These are phyloP conservation scores for Gossypium turneri DNA, from an alignment of 345 rosid species.

Conservation along the genomic window DNA sequence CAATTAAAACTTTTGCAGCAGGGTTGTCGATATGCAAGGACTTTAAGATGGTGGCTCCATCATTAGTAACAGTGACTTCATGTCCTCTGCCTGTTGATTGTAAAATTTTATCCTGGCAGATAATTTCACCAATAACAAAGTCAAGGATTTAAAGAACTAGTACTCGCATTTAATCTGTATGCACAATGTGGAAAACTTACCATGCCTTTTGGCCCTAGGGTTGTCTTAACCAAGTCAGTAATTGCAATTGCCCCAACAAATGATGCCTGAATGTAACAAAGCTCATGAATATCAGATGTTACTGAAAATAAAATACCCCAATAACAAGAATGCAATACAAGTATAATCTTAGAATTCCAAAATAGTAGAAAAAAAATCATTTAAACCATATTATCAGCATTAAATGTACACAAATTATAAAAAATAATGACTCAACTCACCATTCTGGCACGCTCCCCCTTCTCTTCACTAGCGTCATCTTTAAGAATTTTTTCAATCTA, in stretches of 20 bases:
- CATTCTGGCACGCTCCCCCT: constrained; percentile 95
- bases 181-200: constrained; percentile 33
- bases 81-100: constrained; percentile 94
- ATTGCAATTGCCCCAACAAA: constrained; percentile 95
- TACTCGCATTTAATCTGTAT: neutral
- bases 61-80: constrained; percentile 83
- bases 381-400: neutral
- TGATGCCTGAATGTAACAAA: constrained; percentile 54
- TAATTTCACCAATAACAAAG: constrained; percentile 19
- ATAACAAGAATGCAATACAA: neutral
- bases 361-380: neutral
- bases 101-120: constrained; percentile 75
- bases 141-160: neutral
- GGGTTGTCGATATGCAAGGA: constrained; percentile 93
- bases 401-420: neutral
- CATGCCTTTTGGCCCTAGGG: constrained; percentile 98
- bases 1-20: constrained; percentile 94
- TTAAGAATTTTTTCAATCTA: constrained; percentile 66
- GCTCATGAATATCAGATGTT: neutral
- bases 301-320: neutral
- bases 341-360: neutral
- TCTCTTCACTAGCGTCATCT: constrained; percentile 93
- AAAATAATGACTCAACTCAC: constrained; percentile 47
- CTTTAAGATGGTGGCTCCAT: constrained; percentile 95
- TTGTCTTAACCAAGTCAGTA: constrained; percentile 86